Evolutionary conservation across 495 filamentous ascomycete genomes (phyloP).

Genomic region (Tuber microsphaerosporum): DNA sequence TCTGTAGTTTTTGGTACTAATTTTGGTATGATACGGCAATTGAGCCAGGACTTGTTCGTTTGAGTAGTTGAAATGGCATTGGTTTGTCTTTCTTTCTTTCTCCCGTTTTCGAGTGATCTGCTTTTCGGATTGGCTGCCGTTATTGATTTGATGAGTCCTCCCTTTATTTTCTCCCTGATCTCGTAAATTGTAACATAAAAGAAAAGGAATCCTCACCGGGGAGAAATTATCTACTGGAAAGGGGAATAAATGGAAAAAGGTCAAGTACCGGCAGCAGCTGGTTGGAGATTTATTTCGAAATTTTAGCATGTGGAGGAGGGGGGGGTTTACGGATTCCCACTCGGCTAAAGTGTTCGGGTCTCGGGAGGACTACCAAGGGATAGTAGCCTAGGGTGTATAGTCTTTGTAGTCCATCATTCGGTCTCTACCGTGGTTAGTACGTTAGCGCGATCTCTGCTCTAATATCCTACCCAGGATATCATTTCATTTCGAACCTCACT

Average conservation of each 20-base stretch:
- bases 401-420: neutral
- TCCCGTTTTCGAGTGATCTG: neutral
- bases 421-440: neutral
- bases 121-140: neutral
- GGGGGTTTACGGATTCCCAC: neutral
- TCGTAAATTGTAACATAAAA: neutral
- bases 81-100: neutral
- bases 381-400: neutral
- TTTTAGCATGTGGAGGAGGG: neutral
- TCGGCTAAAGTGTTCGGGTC: neutral
- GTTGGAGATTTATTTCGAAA: neutral
- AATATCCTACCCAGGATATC: neutral
- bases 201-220: neutral
- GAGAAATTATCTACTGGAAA: neutral
- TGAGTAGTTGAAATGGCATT: neutral
- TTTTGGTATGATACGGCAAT: neutral
- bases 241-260: neutral
- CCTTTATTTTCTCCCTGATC: neutral
- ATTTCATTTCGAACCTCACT: neutral
- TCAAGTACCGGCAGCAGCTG: neutral
- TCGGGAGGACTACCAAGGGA: neutral
- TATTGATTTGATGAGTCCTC: neutral
- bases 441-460: neutral
- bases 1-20: neutral
- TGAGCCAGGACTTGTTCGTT: neutral